A percentile compares a stretch with the other conserved stretches of the same genome.
These are phyloP conservation scores for Rhodotorula diobovata DNA, from an alignment of 768 basidiomycete species.

Conservation along the genomic window DNA sequence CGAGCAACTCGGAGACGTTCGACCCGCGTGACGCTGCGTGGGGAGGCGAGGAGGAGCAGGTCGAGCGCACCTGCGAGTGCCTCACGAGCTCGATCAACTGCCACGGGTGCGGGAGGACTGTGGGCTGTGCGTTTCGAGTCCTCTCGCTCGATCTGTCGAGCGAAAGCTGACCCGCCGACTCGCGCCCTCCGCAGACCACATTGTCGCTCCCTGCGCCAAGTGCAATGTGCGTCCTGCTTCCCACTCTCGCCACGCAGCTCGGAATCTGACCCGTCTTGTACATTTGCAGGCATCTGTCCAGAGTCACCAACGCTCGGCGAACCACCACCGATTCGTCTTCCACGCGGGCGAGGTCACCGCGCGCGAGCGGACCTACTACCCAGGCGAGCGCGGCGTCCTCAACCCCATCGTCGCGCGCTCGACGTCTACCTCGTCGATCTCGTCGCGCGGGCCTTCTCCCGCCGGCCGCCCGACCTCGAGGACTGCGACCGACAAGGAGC, in stretches of 20 bases:
- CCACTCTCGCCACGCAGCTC: background rate
- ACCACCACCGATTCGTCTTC: constrained; percentile 82
- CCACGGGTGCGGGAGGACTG: constrained; percentile 66
- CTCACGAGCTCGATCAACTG: constrained; percentile 76
- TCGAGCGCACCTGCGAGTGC: constrained; percentile 72
- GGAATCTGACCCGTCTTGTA: background rate
- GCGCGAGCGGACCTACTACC: constrained; percentile 33
- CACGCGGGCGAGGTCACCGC: constrained; percentile 50
- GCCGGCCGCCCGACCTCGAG: background rate
- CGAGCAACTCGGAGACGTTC: constrained; percentile 53
- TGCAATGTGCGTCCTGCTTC: constrained; percentile 54
- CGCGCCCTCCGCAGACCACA: constrained; percentile 17
- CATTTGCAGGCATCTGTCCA: constrained; percentile 48
- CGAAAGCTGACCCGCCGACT: background rate
- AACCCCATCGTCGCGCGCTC: constrained; percentile 10
- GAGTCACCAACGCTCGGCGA: constrained; percentile 57
- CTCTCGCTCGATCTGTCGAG: background rate
- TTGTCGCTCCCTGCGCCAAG: constrained; percentile 56
- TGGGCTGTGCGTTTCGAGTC: constrained; percentile 56
- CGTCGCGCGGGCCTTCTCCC: background rate
- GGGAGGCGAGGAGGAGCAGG: constrained; percentile 28
- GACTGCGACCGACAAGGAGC: constrained; percentile 10
- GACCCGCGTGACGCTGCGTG: constrained; percentile 38
- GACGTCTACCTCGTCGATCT: background rate
- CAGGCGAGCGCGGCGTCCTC: constrained; percentile 29